Conservation (phyloP, 257 asterid genomes). For the Salvia splendens region DNA sequence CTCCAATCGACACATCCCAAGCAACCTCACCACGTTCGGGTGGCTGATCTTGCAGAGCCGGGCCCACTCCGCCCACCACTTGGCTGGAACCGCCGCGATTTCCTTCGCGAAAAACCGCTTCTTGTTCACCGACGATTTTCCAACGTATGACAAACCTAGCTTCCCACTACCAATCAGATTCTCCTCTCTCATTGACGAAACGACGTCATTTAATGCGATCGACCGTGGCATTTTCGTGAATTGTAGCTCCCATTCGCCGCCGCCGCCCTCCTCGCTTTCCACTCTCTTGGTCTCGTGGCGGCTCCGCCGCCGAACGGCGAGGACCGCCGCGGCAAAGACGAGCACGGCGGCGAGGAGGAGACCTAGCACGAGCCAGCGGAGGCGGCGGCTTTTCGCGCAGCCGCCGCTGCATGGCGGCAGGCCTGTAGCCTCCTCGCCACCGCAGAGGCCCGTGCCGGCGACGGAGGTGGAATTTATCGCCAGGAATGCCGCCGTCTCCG, state of each 20-base stretch:
- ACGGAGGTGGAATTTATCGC: slow-evolving; percentile 63
- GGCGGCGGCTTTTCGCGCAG: slow-evolving; percentile 7
- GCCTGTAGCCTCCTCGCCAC: slow-evolving; percentile 48
- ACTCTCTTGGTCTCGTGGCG: slow-evolving; percentile 33
- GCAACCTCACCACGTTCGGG: slow-evolving; percentile 60
- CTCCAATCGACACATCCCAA: slow-evolving; percentile 65
- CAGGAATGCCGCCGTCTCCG: slow-evolving; percentile 67
- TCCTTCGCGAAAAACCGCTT: slow-evolving; percentile 47
- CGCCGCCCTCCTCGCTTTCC: slow-evolving; percentile 58
- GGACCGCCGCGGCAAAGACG: slow-evolving; percentile 34
- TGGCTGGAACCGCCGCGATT: slow-evolving; percentile 27
- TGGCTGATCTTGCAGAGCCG: slow-evolving; percentile 47
- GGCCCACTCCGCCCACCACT: slow-evolving; percentile 41
- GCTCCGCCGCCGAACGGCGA: slow-evolving; percentile 25
- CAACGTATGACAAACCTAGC: slow-evolving; percentile 40
- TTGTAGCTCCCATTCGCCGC: slow-evolving; percentile 55
- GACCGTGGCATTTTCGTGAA: slow-evolving; percentile 37
- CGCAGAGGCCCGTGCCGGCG: slow-evolving; percentile 60
- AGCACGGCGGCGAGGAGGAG: slow-evolving; percentile 43
- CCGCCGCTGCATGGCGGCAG: slow-evolving; percentile 57
- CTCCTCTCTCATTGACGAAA: slow-evolving; percentile 50
- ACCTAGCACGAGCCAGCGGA: slow-evolving; percentile 56
- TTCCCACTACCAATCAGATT: slow-evolving; percentile 48
- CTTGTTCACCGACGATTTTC: slow-evolving; percentile 34
- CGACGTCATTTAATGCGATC: slow-evolving; percentile 50